These are phyloP conservation scores for Malassezia restricta DNA, from an alignment of 1,284 basidiomycete genomes.

Conservation along the genomic window DNA sequence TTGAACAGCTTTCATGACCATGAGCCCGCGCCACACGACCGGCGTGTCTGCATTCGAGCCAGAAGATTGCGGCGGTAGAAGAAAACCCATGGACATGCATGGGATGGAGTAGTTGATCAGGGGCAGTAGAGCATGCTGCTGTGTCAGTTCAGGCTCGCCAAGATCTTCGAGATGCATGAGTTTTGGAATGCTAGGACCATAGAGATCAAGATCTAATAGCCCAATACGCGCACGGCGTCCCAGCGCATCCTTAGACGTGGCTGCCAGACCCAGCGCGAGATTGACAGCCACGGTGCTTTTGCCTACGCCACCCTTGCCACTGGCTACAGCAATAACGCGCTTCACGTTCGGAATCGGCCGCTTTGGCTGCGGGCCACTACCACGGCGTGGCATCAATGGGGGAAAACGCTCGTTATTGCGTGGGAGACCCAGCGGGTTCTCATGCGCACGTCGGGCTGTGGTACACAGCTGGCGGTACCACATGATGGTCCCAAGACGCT, in stretches of 20 bases:
- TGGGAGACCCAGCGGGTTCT: conserved; percentile 39
- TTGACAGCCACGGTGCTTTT: conserved; percentile 86
- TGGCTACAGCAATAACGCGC: conserved; percentile 69
- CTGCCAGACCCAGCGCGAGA: conserved; percentile 60
- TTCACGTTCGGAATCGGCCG: conserved; percentile 51
- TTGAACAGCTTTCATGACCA: conserved; percentile 98
- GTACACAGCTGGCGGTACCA: not conserved
- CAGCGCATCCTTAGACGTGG: conserved; percentile 10
- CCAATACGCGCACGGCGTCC: conserved; percentile 54
- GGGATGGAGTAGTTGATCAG: conserved; percentile 77
- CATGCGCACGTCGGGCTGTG: conserved; percentile 15
- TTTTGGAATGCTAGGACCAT: conserved; percentile 88
- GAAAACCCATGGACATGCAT: conserved; percentile 92
- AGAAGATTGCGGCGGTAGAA: conserved; percentile 47
- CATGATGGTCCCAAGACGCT: not conserved
- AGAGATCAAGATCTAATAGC: conserved; percentile 85
- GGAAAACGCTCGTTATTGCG: conserved; percentile 31
- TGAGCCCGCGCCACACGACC: conserved; percentile 88
- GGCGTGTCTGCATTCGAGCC: conserved; percentile 55
- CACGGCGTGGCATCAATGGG: conserved; percentile 33
- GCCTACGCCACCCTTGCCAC: conserved; percentile 91
- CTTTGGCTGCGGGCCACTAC: conserved; percentile 48
- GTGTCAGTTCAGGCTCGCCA: conserved; percentile 67
- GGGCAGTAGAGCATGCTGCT: conserved; percentile 54
- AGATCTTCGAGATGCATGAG: conserved; percentile 76